Percentiles rank a stretch among this genome's conserved stretches.
These are phyloP conservation scores for Tephrocybe sp. DNA, from an alignment of 768 basidiomycete species.

Conservation along the genomic window DNA sequence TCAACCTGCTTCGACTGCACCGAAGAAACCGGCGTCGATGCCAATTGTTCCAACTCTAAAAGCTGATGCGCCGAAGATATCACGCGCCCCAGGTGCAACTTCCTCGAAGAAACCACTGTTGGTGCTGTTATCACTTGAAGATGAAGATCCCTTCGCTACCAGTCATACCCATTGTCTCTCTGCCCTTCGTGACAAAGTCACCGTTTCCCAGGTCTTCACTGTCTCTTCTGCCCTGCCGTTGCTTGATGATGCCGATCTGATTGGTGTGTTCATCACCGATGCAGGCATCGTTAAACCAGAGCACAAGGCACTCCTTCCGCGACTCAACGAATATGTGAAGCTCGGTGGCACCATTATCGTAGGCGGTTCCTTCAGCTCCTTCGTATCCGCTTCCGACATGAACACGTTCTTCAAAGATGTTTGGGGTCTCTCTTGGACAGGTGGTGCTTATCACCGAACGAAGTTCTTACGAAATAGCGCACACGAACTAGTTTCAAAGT, in stretches of 20 bases:
- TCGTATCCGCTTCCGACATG: slow-evolving; percentile 13
- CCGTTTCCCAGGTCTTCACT: slow-evolving; percentile 17
- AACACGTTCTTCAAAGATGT: slow-evolving; percentile 17
- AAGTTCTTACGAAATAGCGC: slow-evolving; percentile 19
- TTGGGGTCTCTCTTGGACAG: slow-evolving; percentile 28
- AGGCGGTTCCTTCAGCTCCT: slow-evolving; percentile 25
- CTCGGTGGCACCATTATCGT: slow-evolving; percentile 38
- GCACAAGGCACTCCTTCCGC: slow-evolving; percentile 26
- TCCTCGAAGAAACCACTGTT: slow-evolving; percentile 15
- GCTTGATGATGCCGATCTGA: slow-evolving; percentile 28
- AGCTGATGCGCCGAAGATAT: background rate
- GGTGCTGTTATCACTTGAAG: slow-evolving; percentile 24
- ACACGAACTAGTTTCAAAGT: slow-evolving; percentile 17
- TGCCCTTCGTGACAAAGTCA: slow-evolving; percentile 17
- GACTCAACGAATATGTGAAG: slow-evolving; percentile 32
- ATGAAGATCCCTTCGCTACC: slow-evolving; percentile 13
- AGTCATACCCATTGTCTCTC: slow-evolving; percentile 20
- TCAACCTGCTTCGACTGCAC: background rate
- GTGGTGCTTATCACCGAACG: slow-evolving; percentile 20
- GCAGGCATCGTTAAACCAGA: slow-evolving; percentile 23
- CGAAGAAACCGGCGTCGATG: background rate
- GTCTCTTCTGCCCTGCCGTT: slow-evolving; percentile 14
- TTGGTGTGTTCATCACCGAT: slow-evolving; percentile 37
- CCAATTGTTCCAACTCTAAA: background rate
- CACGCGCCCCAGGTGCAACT: background rate